Base-by-base conservation (phyloP, 164 flowering plant genomes). In the Liriodendron chinense region DNA sequence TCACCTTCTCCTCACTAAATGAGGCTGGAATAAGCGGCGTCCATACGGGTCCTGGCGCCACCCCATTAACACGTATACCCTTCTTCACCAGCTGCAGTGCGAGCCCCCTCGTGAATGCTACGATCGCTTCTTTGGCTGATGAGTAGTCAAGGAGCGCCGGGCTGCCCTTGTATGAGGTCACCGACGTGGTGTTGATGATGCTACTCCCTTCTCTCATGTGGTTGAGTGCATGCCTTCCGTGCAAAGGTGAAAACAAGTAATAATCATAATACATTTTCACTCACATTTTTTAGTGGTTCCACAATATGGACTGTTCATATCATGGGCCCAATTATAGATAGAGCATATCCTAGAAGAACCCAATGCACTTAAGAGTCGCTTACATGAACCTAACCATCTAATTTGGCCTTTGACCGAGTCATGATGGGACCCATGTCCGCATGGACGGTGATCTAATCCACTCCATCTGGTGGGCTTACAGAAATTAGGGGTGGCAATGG, bases 41-140 rank as follows among this genome's bases (percentile, higher is more conserved):
- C 93, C 94, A 92, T 0, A 93, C 80, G 0, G 94, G 98, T 0
- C 96, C 94, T 0, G 96, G 94, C 0, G 96, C 93, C 0, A 92
- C 97, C 0, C 89, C 94, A 53, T 91, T 92, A 0, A 90, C 98
- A 0, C 97, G 87, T 13, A 94, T 94, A 0, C 91, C 93, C 83
- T 61, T 88, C 23, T 68, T 49, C 2, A 76, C 93, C 1, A 91
- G 84, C 72, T 90, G 90, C 1, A 89, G 85, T 0, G 94, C 87
- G 1, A 92, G 83, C 1, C 84, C 88, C 78, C 97, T 85, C 0
- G 91, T 91, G 80, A 88, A 94, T 0, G 91, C 82, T 48, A 92
- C 89, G 25, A 92, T 91, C 0, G 92, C 97, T 1, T 96, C 96
- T 69, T 92, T 92, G 0, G 97, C 92, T 1, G 98, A 72, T 0